A percentile compares a stretch with the other conserved stretches of the same genome.
These are phyloP conservation scores for Gyrodon lividus DNA, from an alignment of 768 basidiomycete species.

Conservation along the genomic window DNA sequence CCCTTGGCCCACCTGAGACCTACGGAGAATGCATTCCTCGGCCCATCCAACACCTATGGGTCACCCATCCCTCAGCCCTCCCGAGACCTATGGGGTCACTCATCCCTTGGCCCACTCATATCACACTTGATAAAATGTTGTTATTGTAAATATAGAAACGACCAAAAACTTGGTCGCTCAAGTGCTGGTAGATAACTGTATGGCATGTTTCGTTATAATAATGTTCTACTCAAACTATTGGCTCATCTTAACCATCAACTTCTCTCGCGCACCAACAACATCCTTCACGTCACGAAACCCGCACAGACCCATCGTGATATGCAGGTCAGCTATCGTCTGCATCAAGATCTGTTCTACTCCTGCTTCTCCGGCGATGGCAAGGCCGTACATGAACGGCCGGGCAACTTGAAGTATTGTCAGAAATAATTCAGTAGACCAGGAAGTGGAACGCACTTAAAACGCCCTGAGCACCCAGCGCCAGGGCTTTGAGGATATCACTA, in stretches of 20 bases:
- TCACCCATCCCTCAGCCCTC: too few species aligned
- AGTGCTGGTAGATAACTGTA: neutral
- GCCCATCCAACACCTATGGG: too few species aligned
- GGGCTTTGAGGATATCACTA: constrained; percentile 52
- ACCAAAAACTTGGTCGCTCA: too few species aligned
- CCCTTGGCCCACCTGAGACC: too few species aligned
- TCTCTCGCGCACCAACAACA: constrained; percentile 36
- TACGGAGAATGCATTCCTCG: too few species aligned
- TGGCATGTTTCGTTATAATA: neutral
- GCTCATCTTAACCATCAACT: constrained; percentile 31
- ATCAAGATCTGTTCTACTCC: constrained; percentile 51
- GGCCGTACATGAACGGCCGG: constrained; percentile 46
- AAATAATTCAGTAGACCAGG: neutral
- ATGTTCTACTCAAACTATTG: neutral
- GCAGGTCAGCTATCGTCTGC: constrained; percentile 41
- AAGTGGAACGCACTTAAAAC: constrained; percentile 38
- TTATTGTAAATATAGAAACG: too few species aligned
- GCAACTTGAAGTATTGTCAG: constrained; percentile 28
- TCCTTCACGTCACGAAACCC: constrained; percentile 39
- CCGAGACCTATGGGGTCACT: too few species aligned
- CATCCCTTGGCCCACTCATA: too few species aligned
- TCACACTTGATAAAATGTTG: too few species aligned
- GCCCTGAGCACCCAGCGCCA: constrained; percentile 56
- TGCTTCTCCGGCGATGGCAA: constrained; percentile 45
- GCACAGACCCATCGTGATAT: constrained; percentile 43